Conservation (phyloP, 495 filamentous ascomycete genomes). For the Talaromyces proteolyticus region DNA sequence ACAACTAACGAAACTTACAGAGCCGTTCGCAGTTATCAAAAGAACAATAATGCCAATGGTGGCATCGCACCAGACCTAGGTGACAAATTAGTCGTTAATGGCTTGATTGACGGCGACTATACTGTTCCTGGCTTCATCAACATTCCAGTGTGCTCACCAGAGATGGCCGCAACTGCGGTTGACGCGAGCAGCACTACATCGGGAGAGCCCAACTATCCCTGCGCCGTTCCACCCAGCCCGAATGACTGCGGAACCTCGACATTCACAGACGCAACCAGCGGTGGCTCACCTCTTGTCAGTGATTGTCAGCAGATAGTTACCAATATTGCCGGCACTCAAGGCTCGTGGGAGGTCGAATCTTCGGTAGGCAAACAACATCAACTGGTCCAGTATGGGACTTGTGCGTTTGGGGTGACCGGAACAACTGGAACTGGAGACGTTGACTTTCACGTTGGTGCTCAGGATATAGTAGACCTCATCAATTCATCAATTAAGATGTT, state of each 20-base stretch:
- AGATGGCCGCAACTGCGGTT: conserved; percentile 9
- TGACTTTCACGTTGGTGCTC: conserved; percentile 12
- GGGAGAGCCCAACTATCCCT: conserved; percentile 16
- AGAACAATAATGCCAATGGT: too few relatives aligned
- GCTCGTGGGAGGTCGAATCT: conserved; percentile 2
- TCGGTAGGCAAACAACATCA: conserved; percentile 3
- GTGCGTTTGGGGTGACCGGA: conserved; percentile 9
- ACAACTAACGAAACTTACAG: too few relatives aligned
- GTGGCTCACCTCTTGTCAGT: conserved; percentile 16
- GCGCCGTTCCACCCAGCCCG: conserved; percentile 12
- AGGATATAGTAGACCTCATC: conserved; percentile 24
- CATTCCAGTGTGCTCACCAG: conserved; percentile 26
- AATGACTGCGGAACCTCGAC: conserved; percentile 17
- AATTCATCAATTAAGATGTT: conserved; percentile 14
- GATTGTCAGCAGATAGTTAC: conserved; percentile 24
- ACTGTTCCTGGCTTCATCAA: conserved; percentile 22
- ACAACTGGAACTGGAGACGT: conserved; percentile 5
- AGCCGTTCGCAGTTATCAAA: too few relatives aligned
- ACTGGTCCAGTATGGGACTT: conserved; percentile 11
- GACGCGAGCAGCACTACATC: background rate
- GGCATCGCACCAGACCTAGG: too few relatives aligned
- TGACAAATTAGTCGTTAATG: too few relatives aligned
- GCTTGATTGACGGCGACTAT: conserved; percentile 15
- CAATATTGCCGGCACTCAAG: conserved; percentile 21
- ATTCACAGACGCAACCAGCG: conserved; percentile 19